Conservation (phyloP, 176 grass and related monocot species). For the Carex myosuroides region DNA sequence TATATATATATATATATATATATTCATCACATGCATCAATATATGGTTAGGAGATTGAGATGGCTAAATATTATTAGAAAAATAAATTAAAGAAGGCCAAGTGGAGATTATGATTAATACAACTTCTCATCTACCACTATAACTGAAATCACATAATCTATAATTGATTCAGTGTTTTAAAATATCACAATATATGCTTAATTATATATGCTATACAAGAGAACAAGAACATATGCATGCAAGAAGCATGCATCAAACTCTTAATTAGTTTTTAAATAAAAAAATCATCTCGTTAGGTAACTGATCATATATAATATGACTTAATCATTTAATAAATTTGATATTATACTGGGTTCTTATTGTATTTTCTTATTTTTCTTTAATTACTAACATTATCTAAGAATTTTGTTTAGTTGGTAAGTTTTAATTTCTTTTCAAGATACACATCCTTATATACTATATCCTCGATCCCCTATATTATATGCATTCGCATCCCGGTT, state of each 20-base stretch:
- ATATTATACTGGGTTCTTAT: neutral
- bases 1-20: neutral
- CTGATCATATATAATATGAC: neutral
- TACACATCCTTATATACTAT: too few species aligned
- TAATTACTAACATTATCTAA: neutral
- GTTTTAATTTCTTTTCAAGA: too few species aligned
- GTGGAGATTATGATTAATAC: neutral
- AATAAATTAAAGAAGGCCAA: neutral
- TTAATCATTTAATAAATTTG: neutral
- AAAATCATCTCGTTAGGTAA: neutral
- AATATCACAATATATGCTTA: neutral
- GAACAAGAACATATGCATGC: neutral
- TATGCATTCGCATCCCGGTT: too few species aligned
- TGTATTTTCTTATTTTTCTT: neutral
- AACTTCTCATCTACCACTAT: neutral
- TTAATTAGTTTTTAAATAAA: too few species aligned
- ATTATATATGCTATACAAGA: neutral
- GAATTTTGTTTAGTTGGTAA: neutral
- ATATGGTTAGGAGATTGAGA: neutral
- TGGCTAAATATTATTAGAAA: neutral
- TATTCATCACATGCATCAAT: neutral
- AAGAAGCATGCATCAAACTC: neutral
- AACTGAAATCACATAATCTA: neutral
- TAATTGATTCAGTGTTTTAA: neutral
- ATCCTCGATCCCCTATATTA: too few species aligned